These are phyloP conservation scores for Kodamaea neixiangensis DNA, from an alignment of 805 yeast species.

Conservation along the genomic window DNA sequence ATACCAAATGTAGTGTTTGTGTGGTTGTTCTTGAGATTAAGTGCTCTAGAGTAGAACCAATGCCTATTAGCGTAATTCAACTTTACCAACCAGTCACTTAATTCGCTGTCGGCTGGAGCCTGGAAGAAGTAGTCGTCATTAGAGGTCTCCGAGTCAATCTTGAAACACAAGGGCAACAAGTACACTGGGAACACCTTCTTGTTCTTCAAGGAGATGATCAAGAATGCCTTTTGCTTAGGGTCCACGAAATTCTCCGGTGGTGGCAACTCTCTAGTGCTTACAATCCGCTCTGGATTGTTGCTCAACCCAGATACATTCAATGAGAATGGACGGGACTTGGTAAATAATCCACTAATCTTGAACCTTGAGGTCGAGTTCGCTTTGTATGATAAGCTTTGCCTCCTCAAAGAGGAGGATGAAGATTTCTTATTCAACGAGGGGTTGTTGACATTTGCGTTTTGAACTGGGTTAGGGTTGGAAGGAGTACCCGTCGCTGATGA, in stretches of 20 bases:
- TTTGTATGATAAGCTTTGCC: conserved; percentile 44
- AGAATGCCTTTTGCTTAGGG: conserved; percentile 51
- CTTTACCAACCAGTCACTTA: conserved; percentile 70
- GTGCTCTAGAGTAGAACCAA: conserved; percentile 52
- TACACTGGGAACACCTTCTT: conserved; percentile 54
- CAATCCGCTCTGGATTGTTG: conserved; percentile 45
- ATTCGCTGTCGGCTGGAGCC: conserved; percentile 59
- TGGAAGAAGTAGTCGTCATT: conserved; percentile 66
- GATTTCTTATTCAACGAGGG: conserved; percentile 29
- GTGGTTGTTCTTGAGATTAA: conserved; percentile 27
- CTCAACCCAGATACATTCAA: conserved; percentile 43
- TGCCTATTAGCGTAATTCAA: conserved; percentile 51
- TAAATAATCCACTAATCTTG: conserved; percentile 59
- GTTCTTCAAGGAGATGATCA: conserved; percentile 48
- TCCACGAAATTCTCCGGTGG: conserved; percentile 43
- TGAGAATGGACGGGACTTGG: conserved; percentile 61
- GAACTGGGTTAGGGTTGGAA: not conserved
- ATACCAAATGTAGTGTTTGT: conserved; percentile 70
- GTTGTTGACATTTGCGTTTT: conserved; percentile 6
- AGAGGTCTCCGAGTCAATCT: conserved; percentile 45
- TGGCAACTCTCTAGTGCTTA: conserved; percentile 61
- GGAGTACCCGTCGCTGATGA: not conserved
- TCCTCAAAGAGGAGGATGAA: conserved; percentile 29
- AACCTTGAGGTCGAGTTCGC: conserved; percentile 42
- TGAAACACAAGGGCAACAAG: conserved; percentile 49